Base-by-base conservation (phyloP, 108 stramenopile genomes). In the Bacterosira constricta region DNA sequence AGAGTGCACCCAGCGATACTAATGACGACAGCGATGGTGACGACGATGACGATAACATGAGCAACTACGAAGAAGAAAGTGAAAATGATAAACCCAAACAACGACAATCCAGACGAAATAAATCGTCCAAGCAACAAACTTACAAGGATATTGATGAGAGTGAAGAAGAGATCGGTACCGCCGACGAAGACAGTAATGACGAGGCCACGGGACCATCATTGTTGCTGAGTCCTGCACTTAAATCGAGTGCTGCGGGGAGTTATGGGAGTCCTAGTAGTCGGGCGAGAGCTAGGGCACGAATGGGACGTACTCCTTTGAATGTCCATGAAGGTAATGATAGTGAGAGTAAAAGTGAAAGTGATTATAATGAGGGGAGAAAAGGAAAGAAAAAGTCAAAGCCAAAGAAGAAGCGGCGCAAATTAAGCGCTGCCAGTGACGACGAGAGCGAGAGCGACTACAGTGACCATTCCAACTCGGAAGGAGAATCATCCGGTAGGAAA, bases 81-180 rank as follows among this genome's bases (percentile, higher is more conserved):
- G 69, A 79, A n/a, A 69, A 84, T 21, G 73, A 81, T 9, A 58
- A 68, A 54, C 29, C 21, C 0, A 63, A 47, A 10, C 35, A 26
- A 27, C 54, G 39, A 1, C 68, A 21, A 11, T 32, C 41, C 26
- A 15, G 38, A 20, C 39, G 51, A 17, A 49, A 32, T 11, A 32
- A 35, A 55, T 45, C 7, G 13, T 11, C 18, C 39, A 52, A 41
- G 52, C 37, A 26, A 29, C 45, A 60, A 37, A 30, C 11, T 54
- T 27, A 54, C 13, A 35, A 44, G 23, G 36, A 72, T 51, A 42
- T 31, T 18, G 55, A 77, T 6, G 41, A 29, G 20, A 38, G 45
- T 59, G 73, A 78, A 13, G 69, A 80, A 39, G 73, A 46, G 11
- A 76, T 80, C 29, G 73, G 70, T 15, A 72, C 72, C 27, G 79